These are phyloP conservation scores for Phytophthora nicotianae DNA, from an alignment of 352 stramenopile species.

Conservation along the genomic window DNA sequence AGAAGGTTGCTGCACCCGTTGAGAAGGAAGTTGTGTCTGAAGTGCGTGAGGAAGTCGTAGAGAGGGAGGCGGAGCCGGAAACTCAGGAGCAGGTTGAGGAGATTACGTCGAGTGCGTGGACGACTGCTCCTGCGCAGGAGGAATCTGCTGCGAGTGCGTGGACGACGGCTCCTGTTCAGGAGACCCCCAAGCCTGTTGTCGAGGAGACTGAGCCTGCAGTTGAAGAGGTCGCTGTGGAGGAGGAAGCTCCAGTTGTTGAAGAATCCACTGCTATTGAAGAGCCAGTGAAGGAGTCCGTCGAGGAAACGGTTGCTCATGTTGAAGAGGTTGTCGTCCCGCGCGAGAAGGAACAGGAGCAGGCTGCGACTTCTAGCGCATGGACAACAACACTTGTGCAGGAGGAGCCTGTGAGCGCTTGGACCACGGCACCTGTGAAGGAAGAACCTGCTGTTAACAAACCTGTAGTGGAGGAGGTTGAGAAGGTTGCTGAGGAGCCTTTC, in stretches of 20 bases:
- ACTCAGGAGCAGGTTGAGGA: conserved; percentile 13
- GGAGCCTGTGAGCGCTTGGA: conserved; percentile 43
- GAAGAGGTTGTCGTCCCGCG: conserved; percentile 14
- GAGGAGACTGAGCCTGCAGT: conserved; percentile 11
- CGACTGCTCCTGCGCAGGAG: conserved; percentile 13
- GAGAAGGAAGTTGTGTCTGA: conserved; percentile 12
- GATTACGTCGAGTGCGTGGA: conserved; percentile 3
- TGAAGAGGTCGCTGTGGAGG: conserved; percentile 15
- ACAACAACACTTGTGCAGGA: conserved; percentile 18
- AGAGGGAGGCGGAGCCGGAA: conserved; percentile 3
- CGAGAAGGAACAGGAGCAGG: conserved; percentile 18
- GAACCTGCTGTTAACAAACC: conserved; percentile 20
- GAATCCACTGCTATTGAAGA: not conserved
- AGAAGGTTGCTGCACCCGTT: conserved; percentile 1
- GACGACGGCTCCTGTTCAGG: conserved; percentile 16
- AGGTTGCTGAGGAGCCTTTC: conserved; percentile 12
- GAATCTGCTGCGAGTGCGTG: conserved; percentile 17
- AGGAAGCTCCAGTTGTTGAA: conserved; percentile 19
- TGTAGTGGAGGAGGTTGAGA: conserved; percentile 11
- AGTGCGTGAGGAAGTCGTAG: not conserved
- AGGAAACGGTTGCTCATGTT: conserved; percentile 11
- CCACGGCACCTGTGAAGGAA: conserved; percentile 35
- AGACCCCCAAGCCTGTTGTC: conserved; percentile 7
- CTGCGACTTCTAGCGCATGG: conserved; percentile 16
- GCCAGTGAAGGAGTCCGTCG: not conserved